Conservation (phyloP, 495 filamentous ascomycete species). For the Corynascus novoguineensis region DNA sequence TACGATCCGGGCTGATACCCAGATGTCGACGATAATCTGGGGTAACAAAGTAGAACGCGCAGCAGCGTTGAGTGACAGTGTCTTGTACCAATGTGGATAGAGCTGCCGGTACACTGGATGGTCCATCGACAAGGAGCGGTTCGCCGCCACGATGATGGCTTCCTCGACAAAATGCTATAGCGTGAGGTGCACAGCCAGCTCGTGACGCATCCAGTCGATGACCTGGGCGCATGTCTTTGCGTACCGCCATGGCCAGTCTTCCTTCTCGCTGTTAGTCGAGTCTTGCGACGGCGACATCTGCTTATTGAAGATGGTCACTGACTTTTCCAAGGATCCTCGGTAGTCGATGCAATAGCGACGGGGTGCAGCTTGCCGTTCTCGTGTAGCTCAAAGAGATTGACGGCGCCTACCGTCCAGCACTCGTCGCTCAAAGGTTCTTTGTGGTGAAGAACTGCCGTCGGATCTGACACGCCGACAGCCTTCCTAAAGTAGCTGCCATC, state of each 20-base stretch:
- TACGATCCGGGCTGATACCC: conserved; percentile 29
- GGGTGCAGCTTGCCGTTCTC: conserved; percentile 43
- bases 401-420: conserved; percentile 37
- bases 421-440: conserved; percentile 20
- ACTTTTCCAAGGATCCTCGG: conserved; percentile 37
- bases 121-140: conserved; percentile 35
- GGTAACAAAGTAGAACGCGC: conserved; percentile 43
- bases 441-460: conserved; percentile 16
- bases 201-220: conserved; percentile 47
- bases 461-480: conserved; percentile 26
- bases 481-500: conserved; percentile 46
- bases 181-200: conserved; percentile 42
- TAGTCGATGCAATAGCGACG: conserved; percentile 37
- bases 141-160: conserved; percentile 42
- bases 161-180: conserved; percentile 46
- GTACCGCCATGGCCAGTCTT: conserved; percentile 50
- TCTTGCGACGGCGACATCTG: conserved; percentile 30
- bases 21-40: conserved; percentile 36
- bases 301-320: conserved; percentile 45
- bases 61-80: conserved; percentile 45
- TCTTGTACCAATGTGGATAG: conserved; percentile 46
- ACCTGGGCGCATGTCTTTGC: conserved; percentile 48
- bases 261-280: conserved; percentile 29
- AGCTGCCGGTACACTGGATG: conserved; percentile 41
- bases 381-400: conserved; percentile 43